Base-by-base conservation (phyloP, 75 land plant species). In the Isoetes taiwanensis region DNA sequence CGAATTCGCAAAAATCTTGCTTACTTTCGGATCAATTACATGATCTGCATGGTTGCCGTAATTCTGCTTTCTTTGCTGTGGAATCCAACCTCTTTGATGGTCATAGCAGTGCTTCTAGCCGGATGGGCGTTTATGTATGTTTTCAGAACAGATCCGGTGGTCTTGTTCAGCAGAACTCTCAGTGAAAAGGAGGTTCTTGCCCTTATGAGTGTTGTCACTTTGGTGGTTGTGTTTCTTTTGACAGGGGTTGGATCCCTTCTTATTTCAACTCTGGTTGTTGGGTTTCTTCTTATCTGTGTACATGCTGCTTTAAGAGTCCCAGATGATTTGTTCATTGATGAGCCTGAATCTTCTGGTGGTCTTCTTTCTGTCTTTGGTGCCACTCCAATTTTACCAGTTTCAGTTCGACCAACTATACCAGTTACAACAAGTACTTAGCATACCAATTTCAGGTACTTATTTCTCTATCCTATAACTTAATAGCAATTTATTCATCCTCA, bases 21-120 rank as follows among this genome's bases (percentile, higher is more conserved):
- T 54, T 60, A 80, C 59, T 81, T 78, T 70, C 75, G 78, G 46
- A 70, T 71, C 38, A 81, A 84, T 53, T 81, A 84, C 69, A 30
- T 64, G 19, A 1, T 81, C 40, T n/a, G 65, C 20, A 19, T 66
- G 27, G 41, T 78, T 24, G 3, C 43, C 19, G 26, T 63, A 24
- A 34, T 84, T 27, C 61, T 73, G 23, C 25, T 72, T 31, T 54
- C 72, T 66, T 61, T 84, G 56, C 12, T 81, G 0, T 72, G 52
- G 30, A 62, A 67, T 48, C 85, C 81, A 0, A 2, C 64, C 3
- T 72, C 86, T 8, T 52, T 84, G 59, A 40, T 84, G 32, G 65
- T 67, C 16, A 54, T 78, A 56, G 19, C 64, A 10, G 53, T 57
- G 21, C 38, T 77, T 9, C 59, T 63, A 37, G 69, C 67, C 27